Evolutionary conservation across 192 early-diverging fungal genomes (phyloP), one percentile per base, ranked within the genome.

Genomic region (Coemansia furcata): DNA sequence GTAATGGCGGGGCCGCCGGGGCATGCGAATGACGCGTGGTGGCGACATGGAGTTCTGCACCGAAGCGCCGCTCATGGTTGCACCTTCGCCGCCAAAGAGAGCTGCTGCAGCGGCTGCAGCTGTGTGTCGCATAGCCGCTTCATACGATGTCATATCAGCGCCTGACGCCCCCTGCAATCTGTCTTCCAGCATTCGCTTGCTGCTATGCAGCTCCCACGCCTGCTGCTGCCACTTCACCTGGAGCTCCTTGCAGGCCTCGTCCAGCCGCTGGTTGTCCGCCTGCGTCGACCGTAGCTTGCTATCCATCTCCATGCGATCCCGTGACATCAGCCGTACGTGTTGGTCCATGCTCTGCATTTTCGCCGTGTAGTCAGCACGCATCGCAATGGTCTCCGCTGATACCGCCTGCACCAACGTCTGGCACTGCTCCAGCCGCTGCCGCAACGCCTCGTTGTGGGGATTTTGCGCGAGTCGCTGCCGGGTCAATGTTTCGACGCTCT

Each of bases 191-290:
- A 40, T 19, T 11, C 37, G 60, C 60, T 40, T 61, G 21, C 37
- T 40, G 17, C 30, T 59, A 8, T 50, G 26, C 19, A 49, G 42
- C 21, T 60, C 60, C 26, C 58, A 46, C 10, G 43, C 49, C 33
- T 58, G 33, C 38, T 30, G 55, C 10, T 30, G 26, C 33, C 30
- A 32, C 26, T 21, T 50, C n/a, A 32, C 14, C 17, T 57, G 54
- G 30, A 57, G 54, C 30, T 57, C 54, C 30, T 17, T 30, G 14
- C 54, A 57, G 30, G 30, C 54, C 54, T 57, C 54, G 0, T 30
- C 54, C 30, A 57, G 54, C 54, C 54, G 54, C 54, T 57, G 30
- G 54, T 57, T 57, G 30, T 57, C 54, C 5, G 54, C 29, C 54
- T 35, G 54, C 54, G 17, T 7, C 30, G 54, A 30, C 30, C 30